Evolutionary conservation across 1,284 basidiomycete genomes (phyloP), one percentile per base, ranked within the genome.

Genomic region (Sanghuangporus weigelae): DNA sequence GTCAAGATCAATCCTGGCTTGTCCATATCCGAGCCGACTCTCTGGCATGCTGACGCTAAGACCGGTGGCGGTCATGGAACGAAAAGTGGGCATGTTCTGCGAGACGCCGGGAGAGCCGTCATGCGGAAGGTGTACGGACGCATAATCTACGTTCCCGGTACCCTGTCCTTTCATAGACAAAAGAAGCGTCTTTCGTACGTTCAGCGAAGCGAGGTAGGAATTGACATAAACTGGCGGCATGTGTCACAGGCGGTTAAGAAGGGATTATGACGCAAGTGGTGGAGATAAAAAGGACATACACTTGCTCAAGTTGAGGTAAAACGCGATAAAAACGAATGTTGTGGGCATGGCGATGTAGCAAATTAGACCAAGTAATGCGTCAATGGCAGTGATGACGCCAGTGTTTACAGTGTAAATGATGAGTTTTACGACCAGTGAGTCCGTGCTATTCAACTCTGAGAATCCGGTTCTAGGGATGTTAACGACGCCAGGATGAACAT

Each of bases 401-500:
- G 76, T 76, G 58, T 77, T 76, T 64, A 78, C 73, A 12, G 73
- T 74, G 54, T 77, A 78, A n/a, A 74, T 14, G 68, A 77, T 74
- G 21, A 78, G 66, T 3, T 72, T 69, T 44, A 71, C 72, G 39
- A 78, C 70, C 35, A 77, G 64, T 1, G 73, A 75, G 63, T 79
- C 75, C 7, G 76, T 76, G 36, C 77, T 77, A 54, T 19, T 48
- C 49, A 42, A 26, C 1, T 1, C 23, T 35, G 21, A 53, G 12
- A n/a, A 53, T 53, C 12, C 23, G 26, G 11, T 12, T 53, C 50
- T 10, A 53, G 5, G 7, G 6, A 26, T 7, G 51, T 38, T 48
- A 21, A 10, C 14, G 35, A 44, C 7, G 14, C 53, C 12, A 10
- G 21, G 42, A 65, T 21, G 11, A 1, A 16, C 63, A 70, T 50